Conservation (phyloP, 306 rosid species). For the Medicago ruthenica region DNA sequence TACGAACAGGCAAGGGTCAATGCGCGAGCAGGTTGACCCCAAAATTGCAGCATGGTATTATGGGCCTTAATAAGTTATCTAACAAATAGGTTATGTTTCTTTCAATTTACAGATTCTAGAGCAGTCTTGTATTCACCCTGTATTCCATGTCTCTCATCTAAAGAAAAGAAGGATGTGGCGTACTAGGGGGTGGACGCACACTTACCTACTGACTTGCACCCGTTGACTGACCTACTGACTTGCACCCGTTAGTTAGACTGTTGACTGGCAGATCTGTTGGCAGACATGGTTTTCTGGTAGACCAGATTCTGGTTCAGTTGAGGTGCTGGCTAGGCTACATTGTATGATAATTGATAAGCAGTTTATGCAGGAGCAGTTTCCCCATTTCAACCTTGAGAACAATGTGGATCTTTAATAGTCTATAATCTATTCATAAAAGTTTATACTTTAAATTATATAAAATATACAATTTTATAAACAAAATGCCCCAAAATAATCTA, state of each 20-base stretch:
- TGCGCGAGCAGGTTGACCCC: background rate
- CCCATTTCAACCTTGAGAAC: background rate
- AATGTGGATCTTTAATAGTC: background rate
- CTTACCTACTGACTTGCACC: background rate
- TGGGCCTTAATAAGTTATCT: background rate
- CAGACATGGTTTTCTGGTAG: background rate
- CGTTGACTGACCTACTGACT: background rate
- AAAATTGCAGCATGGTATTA: background rate
- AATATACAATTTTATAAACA: too few species aligned
- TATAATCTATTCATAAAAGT: too few species aligned
- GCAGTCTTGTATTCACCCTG: background rate
- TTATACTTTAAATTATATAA: too few species aligned
- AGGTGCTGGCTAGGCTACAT: background rate
- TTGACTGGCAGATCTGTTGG: background rate
- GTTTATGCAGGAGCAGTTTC: background rate
- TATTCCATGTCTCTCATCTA: background rate
- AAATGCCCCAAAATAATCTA: too few species aligned
- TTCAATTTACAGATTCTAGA: background rate
- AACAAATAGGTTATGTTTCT: background rate
- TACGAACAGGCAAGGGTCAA: background rate
- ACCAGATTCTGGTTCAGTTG: background rate
- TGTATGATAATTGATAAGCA: background rate
- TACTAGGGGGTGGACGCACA: background rate
- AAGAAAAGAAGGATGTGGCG: background rate
- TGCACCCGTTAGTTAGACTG: background rate